phyloP scores from a whole-genome alignment of 2,329 filamentous ascomycete genomes.

The Colletotrichum plurivorum region DNA sequence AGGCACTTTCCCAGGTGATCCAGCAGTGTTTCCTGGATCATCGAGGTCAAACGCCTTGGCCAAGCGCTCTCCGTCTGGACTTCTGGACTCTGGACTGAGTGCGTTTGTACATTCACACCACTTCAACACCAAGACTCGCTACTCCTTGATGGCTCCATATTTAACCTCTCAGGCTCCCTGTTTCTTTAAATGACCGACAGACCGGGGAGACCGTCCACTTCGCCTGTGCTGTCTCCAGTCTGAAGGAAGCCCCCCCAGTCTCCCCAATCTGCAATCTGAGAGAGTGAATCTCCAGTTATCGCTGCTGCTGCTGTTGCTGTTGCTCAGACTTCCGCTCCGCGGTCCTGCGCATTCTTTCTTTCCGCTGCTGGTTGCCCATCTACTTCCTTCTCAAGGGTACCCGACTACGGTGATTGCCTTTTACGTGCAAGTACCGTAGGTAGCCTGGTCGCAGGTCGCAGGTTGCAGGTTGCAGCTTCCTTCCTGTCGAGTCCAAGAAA shows the following conservation, averaged over 20 bases:
- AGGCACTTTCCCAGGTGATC: no score
- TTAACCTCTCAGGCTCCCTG: constrained; percentile 30
- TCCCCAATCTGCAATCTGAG: no score
- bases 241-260: no score
- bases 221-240: no score
- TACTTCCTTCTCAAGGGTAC: background rate
- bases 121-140: background rate
- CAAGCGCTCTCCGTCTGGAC: no score
- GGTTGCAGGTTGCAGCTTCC: background rate
- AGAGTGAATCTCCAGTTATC: background rate
- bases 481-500: constrained; percentile 18
- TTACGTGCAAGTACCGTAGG: constrained; percentile 2
- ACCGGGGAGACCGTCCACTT: background rate
- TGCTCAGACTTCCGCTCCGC: constrained; percentile 23
- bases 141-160: constrained; percentile 19
- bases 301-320: constrained; percentile 3
- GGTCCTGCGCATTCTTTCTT: background rate
- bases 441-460: background rate
- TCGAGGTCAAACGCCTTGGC: no score
- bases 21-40: no score
- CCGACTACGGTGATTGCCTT: background rate
- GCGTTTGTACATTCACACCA: constrained; percentile 20
- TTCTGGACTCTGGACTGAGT: no score
- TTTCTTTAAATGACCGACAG: constrained; percentile 34
- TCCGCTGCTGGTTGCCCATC: constrained; percentile 20